Evolutionary conservation across 805 yeast species (phyloP).

Genomic region (Kregervanrija fluxuum): DNA sequence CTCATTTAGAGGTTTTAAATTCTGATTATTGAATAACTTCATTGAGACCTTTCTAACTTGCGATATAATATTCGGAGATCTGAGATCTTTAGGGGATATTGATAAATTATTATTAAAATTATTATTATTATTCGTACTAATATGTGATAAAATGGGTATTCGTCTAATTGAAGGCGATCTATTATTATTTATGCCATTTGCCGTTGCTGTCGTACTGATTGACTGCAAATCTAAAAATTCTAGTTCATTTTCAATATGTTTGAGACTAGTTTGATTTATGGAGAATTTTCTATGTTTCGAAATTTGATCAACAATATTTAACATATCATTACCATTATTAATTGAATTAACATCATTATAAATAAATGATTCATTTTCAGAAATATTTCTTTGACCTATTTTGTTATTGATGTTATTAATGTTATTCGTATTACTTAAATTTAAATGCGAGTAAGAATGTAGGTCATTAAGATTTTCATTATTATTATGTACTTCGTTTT

Average conservation of each 20-base stretch:
- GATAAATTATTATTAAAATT: conserved; percentile 3
- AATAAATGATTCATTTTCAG: conserved; percentile 24
- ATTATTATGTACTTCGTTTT: neutral
- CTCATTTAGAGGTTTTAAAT: neutral
- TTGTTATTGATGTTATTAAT: neutral
- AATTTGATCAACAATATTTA: neutral
- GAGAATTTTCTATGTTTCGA: neutral
- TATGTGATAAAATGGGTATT: conserved; percentile 2
- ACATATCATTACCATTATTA: conserved; percentile 2
- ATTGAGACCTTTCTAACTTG: conserved; percentile 26
- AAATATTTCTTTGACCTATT: conserved; percentile 1
- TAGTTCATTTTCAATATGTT: conserved; percentile 11
- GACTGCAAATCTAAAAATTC: conserved; percentile 17
- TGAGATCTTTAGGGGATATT: conserved; percentile 6
- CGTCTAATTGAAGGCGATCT: neutral
- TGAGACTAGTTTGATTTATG: conserved; percentile 4
- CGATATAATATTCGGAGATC: conserved; percentile 14
- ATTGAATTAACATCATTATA: conserved; percentile 16
- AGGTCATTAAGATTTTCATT: neutral
- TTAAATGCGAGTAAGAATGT: neutral
- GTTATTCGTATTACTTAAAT: too few relatives aligned
- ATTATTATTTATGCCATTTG: neutral
- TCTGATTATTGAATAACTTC: conserved; percentile 14
- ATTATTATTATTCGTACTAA: neutral
- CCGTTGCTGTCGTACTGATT: conserved; percentile 3